These are phyloP conservation scores for Eucalyptus sp. DNA, from an alignment of 345 rosid genomes.

Conservation along the genomic window DNA sequence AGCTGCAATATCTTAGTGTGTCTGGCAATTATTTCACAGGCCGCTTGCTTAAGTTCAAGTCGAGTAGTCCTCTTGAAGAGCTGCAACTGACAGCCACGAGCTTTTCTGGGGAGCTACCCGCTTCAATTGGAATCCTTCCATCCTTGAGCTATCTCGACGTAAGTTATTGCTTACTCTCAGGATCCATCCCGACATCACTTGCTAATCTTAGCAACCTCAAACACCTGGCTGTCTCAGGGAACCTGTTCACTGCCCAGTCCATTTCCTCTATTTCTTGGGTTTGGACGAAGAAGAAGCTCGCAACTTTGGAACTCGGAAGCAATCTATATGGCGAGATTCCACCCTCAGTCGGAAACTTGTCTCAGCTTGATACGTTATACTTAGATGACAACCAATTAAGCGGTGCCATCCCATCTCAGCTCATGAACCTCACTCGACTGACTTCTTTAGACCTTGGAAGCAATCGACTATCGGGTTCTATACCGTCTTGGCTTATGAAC, in stretches of 20 bases:
- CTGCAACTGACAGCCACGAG: rapidly evolving
- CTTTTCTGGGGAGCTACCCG: neutral
- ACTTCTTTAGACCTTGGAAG: neutral
- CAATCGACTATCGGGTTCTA: neutral
- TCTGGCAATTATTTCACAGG: rapidly evolving
- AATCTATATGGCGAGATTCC: neutral
- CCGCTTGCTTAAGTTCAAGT: neutral
- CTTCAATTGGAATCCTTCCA: neutral
- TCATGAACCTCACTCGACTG: neutral
- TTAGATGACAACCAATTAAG: neutral
- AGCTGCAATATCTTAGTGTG: neutral
- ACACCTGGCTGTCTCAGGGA: neutral
- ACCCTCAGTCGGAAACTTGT: neutral
- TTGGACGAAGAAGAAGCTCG: neutral
- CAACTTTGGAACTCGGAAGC: neutral
- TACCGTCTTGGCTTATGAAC: neutral
- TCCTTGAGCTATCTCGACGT: neutral
- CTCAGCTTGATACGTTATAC: neutral
- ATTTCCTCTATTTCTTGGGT: neutral
- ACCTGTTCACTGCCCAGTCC: neutral
- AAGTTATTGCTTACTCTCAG: neutral
- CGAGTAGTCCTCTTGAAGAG: neutral
- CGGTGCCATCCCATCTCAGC: neutral
- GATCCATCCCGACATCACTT: conserved; percentile 8
- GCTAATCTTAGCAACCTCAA: neutral